Percentiles rank a stretch among this genome's conserved stretches.
Evolutionary conservation across 768 basidiomycete species (phyloP).

Genomic region (Hygrophorus pudorinus): DNA sequence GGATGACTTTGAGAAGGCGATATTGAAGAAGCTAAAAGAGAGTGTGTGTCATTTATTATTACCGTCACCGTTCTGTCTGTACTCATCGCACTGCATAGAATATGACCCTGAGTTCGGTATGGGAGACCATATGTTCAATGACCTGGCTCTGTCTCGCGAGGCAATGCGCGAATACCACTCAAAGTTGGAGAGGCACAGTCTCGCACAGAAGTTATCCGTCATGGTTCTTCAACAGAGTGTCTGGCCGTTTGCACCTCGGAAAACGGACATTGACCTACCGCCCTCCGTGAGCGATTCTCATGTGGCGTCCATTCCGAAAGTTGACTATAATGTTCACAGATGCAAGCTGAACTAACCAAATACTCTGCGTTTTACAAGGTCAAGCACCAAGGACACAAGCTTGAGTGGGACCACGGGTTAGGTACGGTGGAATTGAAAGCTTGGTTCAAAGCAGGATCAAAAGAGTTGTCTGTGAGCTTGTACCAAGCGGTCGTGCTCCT

Average conservation of each 20-base stretch:
- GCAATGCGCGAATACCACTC: conserved; percentile 55
- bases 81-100: conserved; percentile 33
- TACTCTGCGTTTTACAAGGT: conserved; percentile 68
- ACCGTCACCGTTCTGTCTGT: neutral
- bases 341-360: conserved; percentile 57
- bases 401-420: conserved; percentile 83
- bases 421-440: conserved; percentile 74
- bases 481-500: conserved; percentile 85
- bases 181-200: conserved; percentile 27
- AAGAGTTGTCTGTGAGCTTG: conserved; percentile 86
- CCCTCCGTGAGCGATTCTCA: conserved; percentile 27
- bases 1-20: conserved; percentile 76
- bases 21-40: conserved; percentile 81
- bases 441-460: conserved; percentile 54
- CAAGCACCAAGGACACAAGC: conserved; percentile 64
- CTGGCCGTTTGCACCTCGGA: conserved; percentile 69
- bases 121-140: conserved; percentile 94
- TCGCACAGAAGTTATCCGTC: conserved; percentile 47
- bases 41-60: conserved; percentile 24
- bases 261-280: conserved; percentile 43
- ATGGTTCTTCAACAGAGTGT: conserved; percentile 83
- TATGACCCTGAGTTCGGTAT: conserved; percentile 94
- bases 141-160: conserved; percentile 70
- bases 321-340: conserved; percentile 30
- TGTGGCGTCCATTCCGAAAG: neutral